These are phyloP conservation scores for Rhizopus stolonifer DNA, from an alignment of 371 early-diverging fungal species.

Conservation along the genomic window DNA sequence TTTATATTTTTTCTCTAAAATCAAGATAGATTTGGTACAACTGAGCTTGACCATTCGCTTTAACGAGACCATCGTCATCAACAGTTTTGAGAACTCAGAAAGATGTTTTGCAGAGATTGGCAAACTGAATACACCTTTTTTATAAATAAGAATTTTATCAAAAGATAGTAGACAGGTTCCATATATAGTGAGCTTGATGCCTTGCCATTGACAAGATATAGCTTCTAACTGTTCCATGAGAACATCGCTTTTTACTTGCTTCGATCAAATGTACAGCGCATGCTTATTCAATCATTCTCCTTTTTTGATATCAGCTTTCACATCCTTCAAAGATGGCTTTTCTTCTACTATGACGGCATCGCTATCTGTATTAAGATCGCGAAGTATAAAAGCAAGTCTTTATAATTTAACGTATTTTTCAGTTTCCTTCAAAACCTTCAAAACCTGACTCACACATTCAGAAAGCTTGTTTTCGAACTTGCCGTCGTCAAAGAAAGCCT, in stretches of 20 bases:
- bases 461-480: slow-evolving; percentile 15
- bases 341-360: slow-evolving; percentile 12
- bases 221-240: slow-evolving; percentile 11
- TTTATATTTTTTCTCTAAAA: slow-evolving; percentile 1
- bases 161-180: slow-evolving; percentile 9
- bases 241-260: slow-evolving; percentile 5
- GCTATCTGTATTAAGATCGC: slow-evolving; percentile 8
- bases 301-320: slow-evolving; percentile 15
- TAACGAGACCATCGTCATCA: slow-evolving; percentile 4
- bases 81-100: slow-evolving; percentile 7
- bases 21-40: slow-evolving; percentile 14
- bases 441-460: slow-evolving; percentile 10
- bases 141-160: slow-evolving; percentile 8
- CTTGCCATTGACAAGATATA: slow-evolving; percentile 16
- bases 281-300: slow-evolving; percentile 10
- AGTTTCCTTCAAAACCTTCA: slow-evolving; percentile 12
- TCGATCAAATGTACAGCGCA: slow-evolving; percentile 10
- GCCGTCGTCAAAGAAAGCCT: slow-evolving; percentile 7
- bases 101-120: slow-evolving; percentile 9
- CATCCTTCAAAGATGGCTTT: slow-evolving; percentile 12
- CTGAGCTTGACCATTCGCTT: slow-evolving; percentile 9
- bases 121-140: not conserved
- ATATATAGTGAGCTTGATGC: slow-evolving; percentile 14
- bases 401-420: slow-evolving; percentile 5
- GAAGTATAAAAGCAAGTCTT: slow-evolving; percentile 11